Evolutionary conservation across 208 protist genomes (phyloP).

Genomic region (Leishmania tarentolae): DNA sequence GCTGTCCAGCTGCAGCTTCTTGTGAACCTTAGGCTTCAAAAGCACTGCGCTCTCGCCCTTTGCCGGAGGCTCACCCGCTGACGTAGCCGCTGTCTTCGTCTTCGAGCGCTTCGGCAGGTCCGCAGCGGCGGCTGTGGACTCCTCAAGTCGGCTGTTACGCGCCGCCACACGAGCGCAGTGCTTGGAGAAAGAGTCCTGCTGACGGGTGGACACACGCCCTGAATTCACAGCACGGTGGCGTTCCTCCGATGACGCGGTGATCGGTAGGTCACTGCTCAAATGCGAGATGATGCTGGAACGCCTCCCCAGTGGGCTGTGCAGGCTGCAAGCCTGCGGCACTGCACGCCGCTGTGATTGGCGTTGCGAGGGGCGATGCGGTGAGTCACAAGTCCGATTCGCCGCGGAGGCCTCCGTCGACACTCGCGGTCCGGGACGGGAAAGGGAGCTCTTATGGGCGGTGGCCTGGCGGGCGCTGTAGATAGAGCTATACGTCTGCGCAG

Average conservation of each 20-base stretch:
- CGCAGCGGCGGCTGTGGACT: neutral
- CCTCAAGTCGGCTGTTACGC: neutral
- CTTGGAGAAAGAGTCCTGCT: slow-evolving; percentile 43
- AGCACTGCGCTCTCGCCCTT: slow-evolving; percentile 2
- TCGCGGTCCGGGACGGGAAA: neutral
- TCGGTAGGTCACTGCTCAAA: slow-evolving; percentile 12
- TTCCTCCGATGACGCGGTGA: slow-evolving; percentile 14
- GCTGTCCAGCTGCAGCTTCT: neutral
- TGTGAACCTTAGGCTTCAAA: slow-evolving; percentile 6
- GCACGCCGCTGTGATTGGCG: slow-evolving; percentile 9
- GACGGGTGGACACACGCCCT: slow-evolving; percentile 25
- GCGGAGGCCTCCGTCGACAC: neutral
- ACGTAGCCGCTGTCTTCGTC: neutral
- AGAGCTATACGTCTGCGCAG: slow-evolving; percentile 13
- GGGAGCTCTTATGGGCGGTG: slow-evolving; percentile 8
- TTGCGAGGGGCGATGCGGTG: slow-evolving; percentile 1
- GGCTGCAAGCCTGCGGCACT: neutral
- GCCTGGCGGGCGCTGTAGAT: slow-evolving; percentile 28
- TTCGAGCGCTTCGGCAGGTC: slow-evolving; percentile 1
- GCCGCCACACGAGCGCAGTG: slow-evolving; percentile 39
- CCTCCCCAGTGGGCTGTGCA: slow-evolving; percentile 1
- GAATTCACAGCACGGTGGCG: neutral
- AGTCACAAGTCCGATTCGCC: neutral
- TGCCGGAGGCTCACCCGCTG: neutral
- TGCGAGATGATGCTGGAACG: slow-evolving; percentile 16